Base-by-base conservation (phyloP, 2,329 filamentous ascomycete species). In the Sarocladium strictum region DNA sequence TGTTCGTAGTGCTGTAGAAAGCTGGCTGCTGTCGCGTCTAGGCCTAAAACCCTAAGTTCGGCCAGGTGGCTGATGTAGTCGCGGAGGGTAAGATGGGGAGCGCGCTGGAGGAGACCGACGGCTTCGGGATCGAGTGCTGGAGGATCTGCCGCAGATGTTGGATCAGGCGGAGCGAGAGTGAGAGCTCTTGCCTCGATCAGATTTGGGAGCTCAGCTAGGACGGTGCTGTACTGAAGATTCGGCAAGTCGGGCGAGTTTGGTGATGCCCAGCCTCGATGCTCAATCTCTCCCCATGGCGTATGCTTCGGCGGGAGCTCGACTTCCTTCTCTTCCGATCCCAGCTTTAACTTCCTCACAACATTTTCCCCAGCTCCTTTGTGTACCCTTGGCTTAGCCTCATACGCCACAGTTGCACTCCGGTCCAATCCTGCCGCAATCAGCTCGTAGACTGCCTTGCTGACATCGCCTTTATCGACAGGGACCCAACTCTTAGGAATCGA, bases 121-220 rank as follows among this genome's bases (percentile, higher is more conserved):
- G 89, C 83, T 29, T 85, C 80, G 11, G 81, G 75, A 61, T 92
- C 86, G 2, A 88, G 79, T 21, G 77, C 64, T 15, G 71, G 72
- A 9, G 72, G 69, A 2, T 69, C 68, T 7, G 15, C 19, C 17
- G 64, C 62, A 17, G 72, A 73, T 32, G 63, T 68, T 33, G 67
- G 73, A 59, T 72, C 76, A 1, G 76, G 74, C 27, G 86, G 90
- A 0, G 88, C 90, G 35, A 96, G 79, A 0, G 89, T 91, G n/a
- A 97, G 83, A 1, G 91, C 93, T 68, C 93, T 93, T 10, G 90
- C 93, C 73, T 97, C 93, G 58, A 97, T 89, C 26, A 97, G 78
- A 65, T 95, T 87, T 1, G 92, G 90, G 23, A 99, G 77, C 69
- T 97, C 93, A 35, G 81, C 78, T 17, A 97, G 77, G 23, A 99